Percentiles rank a stretch among this genome's conserved stretches.
phyloP scores from a whole-genome alignment of 2,329 filamentous ascomycete genomes.

The Botrytis pseudocinerea region DNA sequence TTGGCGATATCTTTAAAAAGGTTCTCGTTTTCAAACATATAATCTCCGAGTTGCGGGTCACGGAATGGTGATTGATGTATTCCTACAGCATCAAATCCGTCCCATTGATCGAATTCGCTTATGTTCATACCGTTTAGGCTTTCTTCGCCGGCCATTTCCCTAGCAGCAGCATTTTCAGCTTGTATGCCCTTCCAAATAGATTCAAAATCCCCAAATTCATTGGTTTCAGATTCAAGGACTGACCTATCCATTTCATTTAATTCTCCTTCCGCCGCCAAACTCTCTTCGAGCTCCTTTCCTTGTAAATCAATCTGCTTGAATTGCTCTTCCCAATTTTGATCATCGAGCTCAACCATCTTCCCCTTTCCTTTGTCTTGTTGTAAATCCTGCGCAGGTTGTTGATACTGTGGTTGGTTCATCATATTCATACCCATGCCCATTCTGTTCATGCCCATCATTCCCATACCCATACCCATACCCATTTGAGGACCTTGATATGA shows the following conservation, averaged over 20 bases:
- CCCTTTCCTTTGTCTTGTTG: slow-evolving; percentile 73
- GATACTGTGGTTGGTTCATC: slow-evolving; percentile 46
- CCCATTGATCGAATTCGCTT: slow-evolving; percentile 80
- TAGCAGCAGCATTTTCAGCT: slow-evolving; percentile 70
- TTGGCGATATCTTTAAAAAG: slow-evolving; percentile 78
- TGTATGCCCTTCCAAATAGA: slow-evolving; percentile 83
- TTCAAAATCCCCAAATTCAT: slow-evolving; percentile 85
- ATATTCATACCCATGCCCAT: slow-evolving; percentile 59
- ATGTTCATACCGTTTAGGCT: slow-evolving; percentile 57
- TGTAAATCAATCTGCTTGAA: slow-evolving; percentile 84
- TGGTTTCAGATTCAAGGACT: slow-evolving; percentile 70
- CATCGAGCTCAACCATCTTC: slow-evolving; percentile 91
- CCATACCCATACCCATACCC: slow-evolving; percentile 45
- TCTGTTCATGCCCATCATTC: slow-evolving; percentile 58
- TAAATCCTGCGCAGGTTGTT: slow-evolving; percentile 45
- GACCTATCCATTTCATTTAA: slow-evolving; percentile 86
- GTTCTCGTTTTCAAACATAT: slow-evolving; percentile 94
- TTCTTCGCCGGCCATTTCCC: slow-evolving; percentile 67
- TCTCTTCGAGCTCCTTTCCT: slow-evolving; percentile 48
- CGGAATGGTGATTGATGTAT: slow-evolving; percentile 63
- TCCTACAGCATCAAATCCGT: slow-evolving; percentile 68
- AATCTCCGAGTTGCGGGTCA: slow-evolving; percentile 81
- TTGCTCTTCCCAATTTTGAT: slow-evolving; percentile 93
- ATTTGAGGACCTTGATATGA: slow-evolving; percentile 58
- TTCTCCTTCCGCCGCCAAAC: slow-evolving; percentile 54